Evolutionary conservation across 345 rosid genomes (phyloP).

Genomic region (Combretum micranthum): DNA sequence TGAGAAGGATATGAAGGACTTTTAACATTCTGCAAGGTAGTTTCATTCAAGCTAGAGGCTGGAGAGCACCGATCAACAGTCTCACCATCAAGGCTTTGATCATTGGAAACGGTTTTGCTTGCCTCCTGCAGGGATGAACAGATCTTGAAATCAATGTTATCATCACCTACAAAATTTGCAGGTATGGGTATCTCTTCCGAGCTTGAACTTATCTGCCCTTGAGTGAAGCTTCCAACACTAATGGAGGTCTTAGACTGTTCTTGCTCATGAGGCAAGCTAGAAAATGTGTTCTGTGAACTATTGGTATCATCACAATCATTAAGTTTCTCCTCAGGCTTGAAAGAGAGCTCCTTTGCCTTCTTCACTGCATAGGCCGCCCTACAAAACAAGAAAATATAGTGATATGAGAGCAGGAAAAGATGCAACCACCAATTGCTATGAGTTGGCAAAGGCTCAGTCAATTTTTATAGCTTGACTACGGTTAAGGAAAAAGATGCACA

Average conservation of each 20-base stretch:
- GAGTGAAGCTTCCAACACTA: slow-evolving; percentile 87
- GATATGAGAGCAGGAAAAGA: slow-evolving; percentile 2
- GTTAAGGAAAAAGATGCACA: slow-evolving; percentile 6
- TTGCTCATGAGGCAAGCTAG: slow-evolving; percentile 82
- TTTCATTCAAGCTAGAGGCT: slow-evolving; percentile 48
- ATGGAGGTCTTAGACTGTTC: slow-evolving; percentile 85
- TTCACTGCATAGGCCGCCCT: slow-evolving; percentile 91
- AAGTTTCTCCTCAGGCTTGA: slow-evolving; percentile 63
- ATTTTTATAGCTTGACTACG: neutral
- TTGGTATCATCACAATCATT: slow-evolving; percentile 67
- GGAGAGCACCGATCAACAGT: slow-evolving; percentile 42
- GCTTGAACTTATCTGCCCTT: slow-evolving; percentile 75
- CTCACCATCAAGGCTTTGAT: slow-evolving; percentile 37
- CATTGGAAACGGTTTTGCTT: slow-evolving; percentile 40
- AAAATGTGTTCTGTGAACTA: slow-evolving; percentile 73
- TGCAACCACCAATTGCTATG: neutral
- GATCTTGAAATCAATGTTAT: slow-evolving; percentile 37
- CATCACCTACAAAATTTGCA: slow-evolving; percentile 33
- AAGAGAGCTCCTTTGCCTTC: slow-evolving; percentile 74
- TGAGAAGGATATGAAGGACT: slow-evolving; percentile 29
- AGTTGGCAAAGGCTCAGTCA: neutral
- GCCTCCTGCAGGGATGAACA: slow-evolving; percentile 38
- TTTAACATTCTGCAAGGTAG: slow-evolving; percentile 30
- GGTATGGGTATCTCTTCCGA: slow-evolving; percentile 60
- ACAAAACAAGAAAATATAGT: slow-evolving; percentile 16